Conservation (phyloP, 1,139 yeast species). For the Nakaseomyces sp. region DNA sequence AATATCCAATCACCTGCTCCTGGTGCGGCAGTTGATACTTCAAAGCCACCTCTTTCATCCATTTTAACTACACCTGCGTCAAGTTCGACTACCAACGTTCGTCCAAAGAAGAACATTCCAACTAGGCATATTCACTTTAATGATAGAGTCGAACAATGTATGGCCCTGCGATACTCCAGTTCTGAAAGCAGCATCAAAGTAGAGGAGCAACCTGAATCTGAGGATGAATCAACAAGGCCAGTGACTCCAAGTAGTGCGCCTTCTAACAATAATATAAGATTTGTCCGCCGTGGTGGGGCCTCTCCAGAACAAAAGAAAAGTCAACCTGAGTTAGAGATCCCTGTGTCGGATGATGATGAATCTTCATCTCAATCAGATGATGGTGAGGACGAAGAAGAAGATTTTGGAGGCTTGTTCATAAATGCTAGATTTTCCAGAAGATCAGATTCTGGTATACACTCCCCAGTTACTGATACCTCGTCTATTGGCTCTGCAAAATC, state of each 20-base stretch:
- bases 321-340: conserved; percentile 8
- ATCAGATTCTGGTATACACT: conserved; percentile 19
- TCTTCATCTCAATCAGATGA: conserved; percentile 29
- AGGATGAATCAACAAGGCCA: conserved; percentile 9
- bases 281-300: conserved; percentile 9
- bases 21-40: neutral
- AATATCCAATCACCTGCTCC: neutral
- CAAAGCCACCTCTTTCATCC: neutral
- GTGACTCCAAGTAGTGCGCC: conserved; percentile 4
- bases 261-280: conserved; percentile 2
- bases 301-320: conserved; percentile 7
- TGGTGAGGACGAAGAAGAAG: conserved; percentile 29
- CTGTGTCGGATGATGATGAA: conserved; percentile 19
- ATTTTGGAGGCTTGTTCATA: conserved; percentile 33
- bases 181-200: conserved; percentile 21
- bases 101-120: conserved; percentile 25
- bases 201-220: conserved; percentile 18
- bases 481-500: conserved; percentile 28
- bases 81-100: conserved; percentile 9
- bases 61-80: conserved; percentile 14
- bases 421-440: conserved; percentile 29
- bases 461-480: conserved; percentile 28
- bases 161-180: conserved; percentile 46
- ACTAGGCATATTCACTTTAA: conserved; percentile 75
- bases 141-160: conserved; percentile 88